Base-by-base conservation (phyloP, 2,329 filamentous ascomycete genomes). In the Fusarium compactum region DNA sequence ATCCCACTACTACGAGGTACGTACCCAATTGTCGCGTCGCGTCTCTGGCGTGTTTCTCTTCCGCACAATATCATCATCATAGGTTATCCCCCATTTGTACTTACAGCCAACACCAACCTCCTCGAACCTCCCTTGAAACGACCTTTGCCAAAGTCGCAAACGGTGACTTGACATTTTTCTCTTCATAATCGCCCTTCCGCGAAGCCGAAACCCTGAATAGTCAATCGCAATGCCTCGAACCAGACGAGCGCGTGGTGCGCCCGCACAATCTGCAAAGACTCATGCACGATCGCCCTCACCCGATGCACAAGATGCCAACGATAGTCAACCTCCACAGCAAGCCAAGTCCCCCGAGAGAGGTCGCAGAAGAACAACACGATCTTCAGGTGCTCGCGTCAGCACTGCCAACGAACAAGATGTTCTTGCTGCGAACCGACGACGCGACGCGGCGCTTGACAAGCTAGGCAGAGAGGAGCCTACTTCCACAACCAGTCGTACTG, bases 361-460 rank as follows among this genome's bases (percentile, higher is more conserved):
- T 20, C 72, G 70, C 22, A 71, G 65, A 51, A 66, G 76, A 46
- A 72, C 66, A 18, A 77, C 75, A 10, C 70, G 76, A 46, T 67
- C 74, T 34, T 68, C 58, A 15, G 74, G 57, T 20, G 18, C 71
- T 22, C 72, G 62, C 4, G 53, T 70, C 11, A 75, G 62, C 47
- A 59, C 69, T 5, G 58, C 67, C 27, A 76, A 80, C 15, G 65
- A 78, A 20, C 73, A 76, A 43, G 71, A 76, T 12, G 54, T 78
- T 30, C 68, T 62, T 15, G 60, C 73, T 7, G 75, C 78, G 3
- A 74, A 67, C n/a, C 69, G 59, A 40, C 76, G 74, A 47, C 78
- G 79, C 47, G 80, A 84, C 66, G 76, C 76, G 5, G 81, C 82
- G 8, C 75, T 83, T 45, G 75, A 78, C 27, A 72, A 76, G 12